Percentiles rank a stretch among this genome's conserved stretches.
phyloP scores from a whole-genome alignment of 352 stramenopile species.

The Globisporangium camurandrum region DNA sequence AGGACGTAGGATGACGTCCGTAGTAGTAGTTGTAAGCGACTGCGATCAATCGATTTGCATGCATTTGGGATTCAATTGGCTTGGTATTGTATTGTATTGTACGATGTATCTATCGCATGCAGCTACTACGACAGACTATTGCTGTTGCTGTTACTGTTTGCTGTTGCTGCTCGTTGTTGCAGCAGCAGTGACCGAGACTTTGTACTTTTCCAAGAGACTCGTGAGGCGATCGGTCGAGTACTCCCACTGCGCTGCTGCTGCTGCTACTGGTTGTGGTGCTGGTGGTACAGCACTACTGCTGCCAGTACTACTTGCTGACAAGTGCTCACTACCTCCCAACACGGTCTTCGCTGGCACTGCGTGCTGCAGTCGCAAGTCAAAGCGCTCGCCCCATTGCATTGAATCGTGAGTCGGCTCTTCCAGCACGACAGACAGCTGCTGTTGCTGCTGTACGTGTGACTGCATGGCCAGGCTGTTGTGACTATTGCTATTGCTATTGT shows the following conservation, averaged over 20 bases:
- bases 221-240: slow-evolving; percentile 54
- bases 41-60: too few species aligned
- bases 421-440: slow-evolving; percentile 12
- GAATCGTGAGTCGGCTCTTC: slow-evolving; percentile 19
- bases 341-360: not conserved
- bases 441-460: too few species aligned
- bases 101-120: too few species aligned
- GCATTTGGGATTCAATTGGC: too few species aligned
- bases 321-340: not conserved
- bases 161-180: not conserved
- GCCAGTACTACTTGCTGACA: not conserved
- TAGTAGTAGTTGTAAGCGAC: too few species aligned
- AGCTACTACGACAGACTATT: too few species aligned
- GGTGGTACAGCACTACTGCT: not conserved
- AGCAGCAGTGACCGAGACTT: slow-evolving; percentile 30
- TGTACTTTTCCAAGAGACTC: slow-evolving; percentile 61
- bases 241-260: slow-evolving; percentile 20
- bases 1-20: too few species aligned
- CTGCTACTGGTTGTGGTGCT: slow-evolving; percentile 2
- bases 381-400: too few species aligned
- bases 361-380: slow-evolving; percentile 1
- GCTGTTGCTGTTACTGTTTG: not conserved
- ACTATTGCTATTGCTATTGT: too few species aligned
- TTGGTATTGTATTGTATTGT: too few species aligned
- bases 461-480: too few species aligned